Percentiles rank a stretch among this genome's conserved stretches.
phyloP scores from a whole-genome alignment of 1,284 basidiomycete species.

The Gymnopus androsaceus region DNA sequence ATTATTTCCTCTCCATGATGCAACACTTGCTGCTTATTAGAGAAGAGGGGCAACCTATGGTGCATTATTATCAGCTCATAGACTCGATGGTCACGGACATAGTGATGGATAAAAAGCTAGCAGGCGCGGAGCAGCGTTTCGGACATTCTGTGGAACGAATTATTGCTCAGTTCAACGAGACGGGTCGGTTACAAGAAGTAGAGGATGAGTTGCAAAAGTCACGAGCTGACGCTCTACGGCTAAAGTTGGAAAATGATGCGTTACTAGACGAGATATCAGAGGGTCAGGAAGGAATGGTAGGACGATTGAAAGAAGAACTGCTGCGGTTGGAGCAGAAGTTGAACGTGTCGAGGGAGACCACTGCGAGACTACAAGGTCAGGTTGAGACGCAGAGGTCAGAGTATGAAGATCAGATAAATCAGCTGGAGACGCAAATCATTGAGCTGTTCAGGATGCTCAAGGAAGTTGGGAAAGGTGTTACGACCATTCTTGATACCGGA shows the following conservation, averaged over 20 bases:
- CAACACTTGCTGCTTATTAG: conserved; percentile 91
- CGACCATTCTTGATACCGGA: conserved; percentile 69
- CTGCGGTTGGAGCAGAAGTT: conserved; percentile 81
- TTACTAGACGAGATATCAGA: conserved; percentile 82
- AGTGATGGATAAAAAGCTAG: conserved; percentile 89
- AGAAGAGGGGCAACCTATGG: conserved; percentile 82
- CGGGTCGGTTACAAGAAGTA: conserved; percentile 81
- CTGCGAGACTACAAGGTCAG: conserved; percentile 74
- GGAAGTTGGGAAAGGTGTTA: conserved; percentile 77
- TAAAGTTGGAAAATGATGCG: conserved; percentile 73
- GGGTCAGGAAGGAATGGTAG: conserved; percentile 84
- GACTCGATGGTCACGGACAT: conserved; percentile 93
- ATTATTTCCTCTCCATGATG: conserved; percentile 90
- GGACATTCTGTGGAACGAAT: conserved; percentile 90
- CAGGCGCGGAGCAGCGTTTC: conserved; percentile 82
- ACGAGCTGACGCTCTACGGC: conserved; percentile 61
- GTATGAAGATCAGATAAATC: conserved; percentile 86
- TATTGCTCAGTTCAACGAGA: conserved; percentile 89
- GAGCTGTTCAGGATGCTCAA: conserved; percentile 93
- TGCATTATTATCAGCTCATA: conserved; percentile 91
- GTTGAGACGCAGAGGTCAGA: conserved; percentile 78
- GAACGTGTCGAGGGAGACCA: conserved; percentile 75
- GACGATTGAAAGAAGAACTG: conserved; percentile 77
- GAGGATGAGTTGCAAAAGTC: conserved; percentile 78
- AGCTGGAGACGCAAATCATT: conserved; percentile 90